These are phyloP conservation scores for Hansenula sp. DNA, from an alignment of 1,139 yeast genomes.

Conservation along the genomic window DNA sequence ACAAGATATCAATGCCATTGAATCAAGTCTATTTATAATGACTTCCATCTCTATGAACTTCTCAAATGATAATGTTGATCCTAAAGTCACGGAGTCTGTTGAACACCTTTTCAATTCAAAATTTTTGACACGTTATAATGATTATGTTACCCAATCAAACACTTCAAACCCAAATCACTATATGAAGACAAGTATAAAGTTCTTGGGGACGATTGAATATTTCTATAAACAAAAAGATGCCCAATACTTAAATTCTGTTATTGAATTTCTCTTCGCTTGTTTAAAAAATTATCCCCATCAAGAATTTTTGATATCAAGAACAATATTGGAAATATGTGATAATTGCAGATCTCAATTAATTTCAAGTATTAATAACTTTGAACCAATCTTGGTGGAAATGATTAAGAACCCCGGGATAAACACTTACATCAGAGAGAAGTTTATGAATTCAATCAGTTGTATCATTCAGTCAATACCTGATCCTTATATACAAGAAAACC, in stretches of 20 bases:
- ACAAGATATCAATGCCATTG: conserved; percentile 47
- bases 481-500: conserved; percentile 38
- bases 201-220: conserved; percentile 52
- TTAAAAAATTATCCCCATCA: conserved; percentile 26
- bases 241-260: conserved; percentile 40
- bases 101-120: conserved; percentile 25
- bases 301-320: conserved; percentile 45
- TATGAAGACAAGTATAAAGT: conserved; percentile 44
- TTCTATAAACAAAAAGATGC: conserved; percentile 43
- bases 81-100: conserved; percentile 21
- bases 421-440: conserved; percentile 52
- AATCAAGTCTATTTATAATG: conserved; percentile 64
- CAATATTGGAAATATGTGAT: conserved; percentile 60
- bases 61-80: conserved; percentile 26
- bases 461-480: conserved; percentile 50
- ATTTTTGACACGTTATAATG: conserved; percentile 18
- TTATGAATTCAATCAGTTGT: conserved; percentile 58
- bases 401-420: conserved; percentile 43
- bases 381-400: conserved; percentile 48
- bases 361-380: conserved; percentile 48
- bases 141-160: conserved; percentile 9
- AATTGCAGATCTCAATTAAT: conserved; percentile 48
- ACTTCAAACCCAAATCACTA: conserved; percentile 19
- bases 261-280: conserved; percentile 43
- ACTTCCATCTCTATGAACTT: conserved; percentile 40